A percentile compares a stretch with the other conserved stretches of the same genome.
Conservation (phyloP, 306 rosid genomes). For the Glycine latifolia region DNA sequence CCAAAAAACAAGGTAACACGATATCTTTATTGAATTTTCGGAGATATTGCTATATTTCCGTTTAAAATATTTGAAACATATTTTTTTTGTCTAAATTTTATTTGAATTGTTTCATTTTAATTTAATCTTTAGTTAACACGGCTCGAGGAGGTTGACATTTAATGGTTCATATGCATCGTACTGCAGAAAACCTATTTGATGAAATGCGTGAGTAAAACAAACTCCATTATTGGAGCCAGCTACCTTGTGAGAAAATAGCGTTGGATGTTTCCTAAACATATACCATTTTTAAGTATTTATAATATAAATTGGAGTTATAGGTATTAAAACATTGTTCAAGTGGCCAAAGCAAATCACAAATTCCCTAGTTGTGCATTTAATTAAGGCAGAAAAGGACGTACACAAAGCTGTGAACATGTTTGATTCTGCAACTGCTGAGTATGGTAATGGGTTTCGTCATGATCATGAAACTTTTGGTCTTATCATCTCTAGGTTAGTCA, state of each 20-base stretch:
- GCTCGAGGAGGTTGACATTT: not conserved
- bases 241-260: constrained; percentile 17
- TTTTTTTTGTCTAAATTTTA: not conserved
- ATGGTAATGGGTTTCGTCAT: constrained; percentile 79
- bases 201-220: constrained; percentile 37
- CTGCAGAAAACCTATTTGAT: constrained; percentile 30
- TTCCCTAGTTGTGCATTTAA: constrained; percentile 70
- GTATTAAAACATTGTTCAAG: constrained; percentile 66
- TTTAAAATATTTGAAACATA: not conserved
- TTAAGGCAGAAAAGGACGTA: constrained; percentile 72
- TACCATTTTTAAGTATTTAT: not conserved
- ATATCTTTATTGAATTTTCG: not conserved
- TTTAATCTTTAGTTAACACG: not conserved
- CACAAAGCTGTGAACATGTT: constrained; percentile 67
- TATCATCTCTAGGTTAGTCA: constrained; percentile 69
- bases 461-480: constrained; percentile 73
- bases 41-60: not conserved
- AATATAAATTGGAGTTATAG: constrained; percentile 53
- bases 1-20: constrained; percentile 4
- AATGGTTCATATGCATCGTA: not conserved
- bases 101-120: constrained; percentile 16
- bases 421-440: constrained; percentile 83
- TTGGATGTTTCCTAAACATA: constrained; percentile 21
- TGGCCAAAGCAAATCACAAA: constrained; percentile 73
- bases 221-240: not conserved